These are phyloP conservation scores for Penicillium cinerascens DNA, from an alignment of 495 filamentous ascomycete species.

Conservation along the genomic window DNA sequence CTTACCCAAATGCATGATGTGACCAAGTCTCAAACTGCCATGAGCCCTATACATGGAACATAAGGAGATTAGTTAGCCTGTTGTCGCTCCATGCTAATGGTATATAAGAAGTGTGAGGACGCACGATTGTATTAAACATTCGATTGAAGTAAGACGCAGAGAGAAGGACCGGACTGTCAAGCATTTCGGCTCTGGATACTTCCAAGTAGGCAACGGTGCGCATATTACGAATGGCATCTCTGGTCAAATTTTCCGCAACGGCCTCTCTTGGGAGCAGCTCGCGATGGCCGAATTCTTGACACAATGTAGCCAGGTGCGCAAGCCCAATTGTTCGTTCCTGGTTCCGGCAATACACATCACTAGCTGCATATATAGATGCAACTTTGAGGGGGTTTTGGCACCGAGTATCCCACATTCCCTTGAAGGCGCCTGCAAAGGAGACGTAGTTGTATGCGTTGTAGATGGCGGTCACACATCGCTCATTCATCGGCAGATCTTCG, in stretches of 20 bases:
- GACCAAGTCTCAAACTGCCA: constrained; percentile 37
- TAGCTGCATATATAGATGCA: constrained; percentile 39
- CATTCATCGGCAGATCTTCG: constrained; percentile 20
- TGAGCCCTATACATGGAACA: constrained; percentile 19
- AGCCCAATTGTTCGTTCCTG: constrained; percentile 27
- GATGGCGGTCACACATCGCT: constrained; percentile 38
- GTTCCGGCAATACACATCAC: constrained; percentile 32
- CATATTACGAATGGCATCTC: constrained; percentile 33
- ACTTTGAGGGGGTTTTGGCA: constrained; percentile 36
- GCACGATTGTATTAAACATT: constrained; percentile 36
- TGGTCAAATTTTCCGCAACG: constrained; percentile 36
- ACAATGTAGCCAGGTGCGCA: constrained; percentile 19
- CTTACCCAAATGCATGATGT: constrained; percentile 38
- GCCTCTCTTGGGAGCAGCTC: constrained; percentile 30
- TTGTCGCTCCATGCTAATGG: too few relatives aligned
- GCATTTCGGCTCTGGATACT: constrained; percentile 11
- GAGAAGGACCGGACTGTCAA: constrained; percentile 28
- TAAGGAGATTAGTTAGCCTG: neutral
- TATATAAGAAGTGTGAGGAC: neutral
- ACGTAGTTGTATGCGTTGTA: constrained; percentile 38
- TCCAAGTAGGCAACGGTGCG: constrained; percentile 31
- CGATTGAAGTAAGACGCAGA: constrained; percentile 27
- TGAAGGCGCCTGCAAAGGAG: constrained; percentile 29
- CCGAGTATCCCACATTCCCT: constrained; percentile 24
- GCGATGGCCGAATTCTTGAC: constrained; percentile 24